Evolutionary conservation across 176 grass and related monocot species (phyloP), one percentile per base, ranked within the genome.

Genomic region (Carex kokanica): DNA sequence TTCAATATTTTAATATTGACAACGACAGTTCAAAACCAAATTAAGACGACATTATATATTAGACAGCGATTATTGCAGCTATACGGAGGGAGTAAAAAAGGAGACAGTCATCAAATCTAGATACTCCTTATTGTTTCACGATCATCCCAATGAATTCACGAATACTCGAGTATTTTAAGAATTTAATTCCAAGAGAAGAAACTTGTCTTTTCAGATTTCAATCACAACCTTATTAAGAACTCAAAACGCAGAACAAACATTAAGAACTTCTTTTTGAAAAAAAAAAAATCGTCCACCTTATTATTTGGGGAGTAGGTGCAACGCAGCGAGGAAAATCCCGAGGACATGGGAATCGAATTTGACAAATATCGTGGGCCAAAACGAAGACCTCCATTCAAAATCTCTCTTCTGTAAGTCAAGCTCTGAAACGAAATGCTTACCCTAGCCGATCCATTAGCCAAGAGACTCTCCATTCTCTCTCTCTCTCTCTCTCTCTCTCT

Each of bases 401-500:
- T 15, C 59, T 65, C 60, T 82, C 24, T 64, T 47, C 38, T 9
- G 18, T 40, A 31, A 64, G n/a, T 31, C 18, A 15, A 80, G 78
- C 7, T 61, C 55, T n/a, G 45, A 49, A 27, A 66, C 6, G 79
- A 53, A 41, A 65, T 27, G 17, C 60, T 52, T 11, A 53, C 2
- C 34, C 41, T 81, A 18, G 61, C 34, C 60, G 79, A 61, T 25
- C 60, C 38, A 51, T 65, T 52, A 15, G 60, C 79, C 36, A 82
- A 31, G 40, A 82, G 62, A 25, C 60, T 45, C 13, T 82, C 79
- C 79, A 82, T 81, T 81, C n/a, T 74, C 65, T 74, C 70, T 51
- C 38, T 79, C 23, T 58, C n/a, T n/a, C n/a, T n/a, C n/a, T n/a
- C n/a, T n/a, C n/a, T n/a, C n/a, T n/a, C n/a, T n/a, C n/a, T n/a